A percentile compares a stretch with the other conserved stretches of the same genome.
These are phyloP conservation scores for Piromyces finnis DNA, from an alignment of 192 early-diverging fungal species.

Conservation along the genomic window DNA sequence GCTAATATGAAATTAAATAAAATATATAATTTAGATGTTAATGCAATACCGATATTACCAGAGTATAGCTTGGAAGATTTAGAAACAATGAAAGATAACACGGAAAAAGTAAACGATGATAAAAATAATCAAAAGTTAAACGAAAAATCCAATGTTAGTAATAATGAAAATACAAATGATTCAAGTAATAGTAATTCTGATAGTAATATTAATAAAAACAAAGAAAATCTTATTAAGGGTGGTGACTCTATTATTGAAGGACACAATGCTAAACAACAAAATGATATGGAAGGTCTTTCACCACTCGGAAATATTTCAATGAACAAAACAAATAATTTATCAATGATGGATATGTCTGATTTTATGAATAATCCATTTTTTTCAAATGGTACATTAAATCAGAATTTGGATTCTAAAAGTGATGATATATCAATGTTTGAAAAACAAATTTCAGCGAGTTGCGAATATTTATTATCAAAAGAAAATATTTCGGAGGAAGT, in stretches of 20 bases:
- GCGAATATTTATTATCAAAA: not conserved
- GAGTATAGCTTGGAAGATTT: not conserved
- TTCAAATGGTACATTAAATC: not conserved
- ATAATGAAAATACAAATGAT: not conserved
- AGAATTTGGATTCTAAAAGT: not conserved
- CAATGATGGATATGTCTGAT: not conserved
- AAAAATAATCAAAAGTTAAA: too few relatives aligned
- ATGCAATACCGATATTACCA: not conserved
- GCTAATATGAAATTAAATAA: not conserved
- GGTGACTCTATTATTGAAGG: not conserved
- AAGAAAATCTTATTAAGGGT: not conserved
- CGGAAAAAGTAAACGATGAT: not conserved
- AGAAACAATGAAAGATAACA: not conserved
- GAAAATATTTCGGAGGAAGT: not conserved
- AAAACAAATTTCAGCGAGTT: not conserved
- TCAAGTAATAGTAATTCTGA: too few relatives aligned
- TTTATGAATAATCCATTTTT: not conserved
- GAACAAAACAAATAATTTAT: not conserved
- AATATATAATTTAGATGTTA: not conserved
- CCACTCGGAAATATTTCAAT: not conserved
- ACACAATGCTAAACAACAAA: not conserved
- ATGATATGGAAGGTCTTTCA: too few relatives aligned
- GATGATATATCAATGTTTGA: not conserved
- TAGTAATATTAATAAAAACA: too few relatives aligned
- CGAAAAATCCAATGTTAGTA: not conserved